These are phyloP conservation scores for Fusarium sp. DNA, from an alignment of 2,329 filamentous ascomycete species.

Conservation along the genomic window DNA sequence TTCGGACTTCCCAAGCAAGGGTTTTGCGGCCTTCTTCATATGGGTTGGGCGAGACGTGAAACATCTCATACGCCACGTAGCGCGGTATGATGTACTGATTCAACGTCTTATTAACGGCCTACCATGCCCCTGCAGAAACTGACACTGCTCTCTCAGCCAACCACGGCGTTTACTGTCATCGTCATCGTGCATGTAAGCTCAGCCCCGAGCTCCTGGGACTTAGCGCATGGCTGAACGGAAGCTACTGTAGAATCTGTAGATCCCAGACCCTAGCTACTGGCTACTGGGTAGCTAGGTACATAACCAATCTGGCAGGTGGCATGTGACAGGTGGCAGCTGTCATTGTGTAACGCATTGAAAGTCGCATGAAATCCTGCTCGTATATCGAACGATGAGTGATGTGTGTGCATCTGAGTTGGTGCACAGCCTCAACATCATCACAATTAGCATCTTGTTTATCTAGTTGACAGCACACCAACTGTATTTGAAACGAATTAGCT, in stretches of 20 bases:
- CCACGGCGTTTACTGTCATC: conserved; percentile 6
- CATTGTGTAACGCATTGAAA: background rate
- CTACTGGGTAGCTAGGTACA: background rate
- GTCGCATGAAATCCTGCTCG: conserved; percentile 7
- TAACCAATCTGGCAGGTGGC: background rate
- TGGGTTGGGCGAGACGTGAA: conserved; percentile 42
- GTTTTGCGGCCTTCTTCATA: conserved; percentile 30
- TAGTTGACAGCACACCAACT: conserved; percentile 23
- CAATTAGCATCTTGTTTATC: background rate
- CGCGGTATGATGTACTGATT: conserved; percentile 28
- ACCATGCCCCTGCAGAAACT: conserved; percentile 6
- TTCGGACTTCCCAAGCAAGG: conserved; percentile 19
- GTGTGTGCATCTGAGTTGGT: background rate
- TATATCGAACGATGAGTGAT: conserved; percentile 3
- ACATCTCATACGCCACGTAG: conserved; percentile 39
- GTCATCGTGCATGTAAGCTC: conserved; percentile 34
- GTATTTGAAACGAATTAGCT: conserved; percentile 9
- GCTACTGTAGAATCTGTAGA: background rate
- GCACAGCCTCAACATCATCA: conserved; percentile 5
- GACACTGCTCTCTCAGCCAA: conserved; percentile 1
- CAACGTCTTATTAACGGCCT: conserved; percentile 7
- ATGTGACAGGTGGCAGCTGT: conserved; percentile 14
- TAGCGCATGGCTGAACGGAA: conserved; percentile 15
- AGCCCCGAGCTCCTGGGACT: conserved; percentile 26
- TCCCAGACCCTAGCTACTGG: conserved; percentile 2